Conservation (phyloP, 768 basidiomycete species). For the Trametes elegans region DNA sequence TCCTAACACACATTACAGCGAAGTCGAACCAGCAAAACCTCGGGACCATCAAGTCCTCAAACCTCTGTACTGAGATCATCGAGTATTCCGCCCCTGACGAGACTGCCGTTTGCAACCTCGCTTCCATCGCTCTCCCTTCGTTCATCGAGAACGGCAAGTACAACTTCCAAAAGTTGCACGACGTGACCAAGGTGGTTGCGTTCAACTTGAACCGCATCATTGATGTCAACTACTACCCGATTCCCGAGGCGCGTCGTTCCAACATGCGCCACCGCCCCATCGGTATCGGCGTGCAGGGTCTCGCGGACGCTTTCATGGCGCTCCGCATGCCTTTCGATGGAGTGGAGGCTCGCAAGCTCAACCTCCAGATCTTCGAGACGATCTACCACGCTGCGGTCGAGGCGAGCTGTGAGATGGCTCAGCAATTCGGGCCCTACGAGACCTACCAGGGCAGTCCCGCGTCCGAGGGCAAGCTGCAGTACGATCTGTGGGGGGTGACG, state of each 20-base stretch:
- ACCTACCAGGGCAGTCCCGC: constrained; percentile 92
- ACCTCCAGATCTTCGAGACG: constrained; percentile 97
- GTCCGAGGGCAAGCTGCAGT: constrained; percentile 84
- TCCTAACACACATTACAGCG: constrained; percentile 40
- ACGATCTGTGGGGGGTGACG: constrained; percentile 91
- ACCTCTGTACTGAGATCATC: constrained; percentile 98
- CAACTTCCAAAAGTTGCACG: constrained; percentile 94
- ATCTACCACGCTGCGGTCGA: constrained; percentile 96
- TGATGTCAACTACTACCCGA: constrained; percentile 94
- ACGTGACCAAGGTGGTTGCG: constrained; percentile 89
- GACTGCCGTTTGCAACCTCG: constrained; percentile 97
- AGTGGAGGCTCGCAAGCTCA: constrained; percentile 78
- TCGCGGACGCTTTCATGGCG: constrained; percentile 98
- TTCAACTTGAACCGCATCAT: constrained; percentile 94
- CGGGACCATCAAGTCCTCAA: constrained; percentile 98
- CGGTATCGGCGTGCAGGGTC: constrained; percentile 95
- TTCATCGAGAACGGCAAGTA: constrained; percentile 82
- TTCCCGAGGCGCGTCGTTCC: constrained; percentile 85
- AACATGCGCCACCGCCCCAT: constrained; percentile 98
- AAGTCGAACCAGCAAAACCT: constrained; percentile 99
- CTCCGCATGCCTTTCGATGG: constrained; percentile 96
- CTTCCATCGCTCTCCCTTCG: constrained; percentile 91
- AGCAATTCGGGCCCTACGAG: constrained; percentile 77
- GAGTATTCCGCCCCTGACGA: constrained; percentile 98
- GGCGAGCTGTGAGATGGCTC: constrained; percentile 85